Percentiles rank a stretch among this genome's conserved stretches.
Conservation (phyloP, 768 basidiomycete genomes). For the Trametes cubensis region DNA sequence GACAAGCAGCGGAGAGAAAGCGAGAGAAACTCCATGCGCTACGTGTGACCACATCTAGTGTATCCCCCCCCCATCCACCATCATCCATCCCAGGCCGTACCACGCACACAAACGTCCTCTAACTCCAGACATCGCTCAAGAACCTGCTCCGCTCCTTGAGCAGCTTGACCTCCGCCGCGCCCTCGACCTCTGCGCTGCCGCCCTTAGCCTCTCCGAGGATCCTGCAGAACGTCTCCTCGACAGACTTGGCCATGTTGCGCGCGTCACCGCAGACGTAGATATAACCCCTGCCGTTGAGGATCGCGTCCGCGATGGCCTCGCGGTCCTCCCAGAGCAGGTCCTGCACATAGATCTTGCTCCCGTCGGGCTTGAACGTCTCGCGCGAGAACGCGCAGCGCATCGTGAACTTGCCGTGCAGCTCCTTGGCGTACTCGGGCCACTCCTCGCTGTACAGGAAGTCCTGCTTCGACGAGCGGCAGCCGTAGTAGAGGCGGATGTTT, state of each 20-base stretch:
- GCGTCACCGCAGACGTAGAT: conserved; percentile 97
- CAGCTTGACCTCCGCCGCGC: conserved; percentile 87
- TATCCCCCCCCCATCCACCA: no score
- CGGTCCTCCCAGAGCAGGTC: conserved; percentile 90
- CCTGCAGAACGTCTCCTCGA: conserved; percentile 84
- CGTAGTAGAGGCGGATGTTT: conserved; percentile 91
- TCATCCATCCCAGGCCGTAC: no score
- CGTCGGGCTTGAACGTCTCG: conserved; percentile 85
- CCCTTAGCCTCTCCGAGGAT: conserved; percentile 95
- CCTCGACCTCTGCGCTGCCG: conserved; percentile 84
- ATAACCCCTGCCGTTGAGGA: conserved; percentile 95
- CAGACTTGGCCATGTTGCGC: conserved; percentile 93
- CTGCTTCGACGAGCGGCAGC: conserved; percentile 85
- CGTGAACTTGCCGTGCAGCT: conserved; percentile 89
- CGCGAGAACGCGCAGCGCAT: conserved; percentile 92
- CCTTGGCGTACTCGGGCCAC: conserved; percentile 86
- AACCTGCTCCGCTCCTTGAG: conserved; percentile 92
- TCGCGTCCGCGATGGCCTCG: conserved; percentile 81
- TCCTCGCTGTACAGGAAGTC: conserved; percentile 96
- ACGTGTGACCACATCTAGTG: no score
- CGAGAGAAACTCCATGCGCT: background rate
- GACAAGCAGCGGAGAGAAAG: background rate
- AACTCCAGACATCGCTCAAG: conserved; percentile 81
- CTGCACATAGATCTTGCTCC: conserved; percentile 98
- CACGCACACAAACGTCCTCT: background rate